A percentile compares a stretch with the other conserved stretches of the same genome.
These are phyloP conservation scores for Canna indica DNA, from an alignment of 176 grass and related monocot genomes.

Conservation along the genomic window DNA sequence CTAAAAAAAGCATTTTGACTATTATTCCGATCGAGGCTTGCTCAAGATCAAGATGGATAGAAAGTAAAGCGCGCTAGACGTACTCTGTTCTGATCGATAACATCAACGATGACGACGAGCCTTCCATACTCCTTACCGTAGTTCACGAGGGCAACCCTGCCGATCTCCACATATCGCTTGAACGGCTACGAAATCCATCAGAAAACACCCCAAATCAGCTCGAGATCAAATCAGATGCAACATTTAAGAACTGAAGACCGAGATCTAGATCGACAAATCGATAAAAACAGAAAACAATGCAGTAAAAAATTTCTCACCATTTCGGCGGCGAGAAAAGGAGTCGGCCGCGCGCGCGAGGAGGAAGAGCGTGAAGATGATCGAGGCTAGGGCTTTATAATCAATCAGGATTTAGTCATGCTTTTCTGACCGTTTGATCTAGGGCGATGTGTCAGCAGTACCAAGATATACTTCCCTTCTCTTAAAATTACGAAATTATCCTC, in stretches of 20 bases:
- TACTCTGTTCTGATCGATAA: slow-evolving; percentile 26
- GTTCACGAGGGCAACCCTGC: slow-evolving; percentile 19
- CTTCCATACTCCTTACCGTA: slow-evolving; percentile 21
- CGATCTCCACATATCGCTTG: slow-evolving; percentile 21
- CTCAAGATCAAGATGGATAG: background rate
- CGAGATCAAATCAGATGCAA: too few relatives aligned
- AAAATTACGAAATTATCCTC: too few relatives aligned
- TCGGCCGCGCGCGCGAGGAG: too few relatives aligned
- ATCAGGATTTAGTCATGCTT: too few relatives aligned
- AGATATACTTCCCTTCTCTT: too few relatives aligned
- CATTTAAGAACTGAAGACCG: background rate
- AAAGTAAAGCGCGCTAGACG: too few relatives aligned
- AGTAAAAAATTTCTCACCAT: background rate
- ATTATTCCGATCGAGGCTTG: too few relatives aligned
- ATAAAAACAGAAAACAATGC: background rate
- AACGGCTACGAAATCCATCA: slow-evolving; percentile 10
- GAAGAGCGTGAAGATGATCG: too few relatives aligned
- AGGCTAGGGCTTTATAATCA: too few relatives aligned
- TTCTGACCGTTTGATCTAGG: too few relatives aligned
- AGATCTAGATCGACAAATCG: background rate
- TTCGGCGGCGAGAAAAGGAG: background rate
- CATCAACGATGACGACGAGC: slow-evolving; percentile 21
- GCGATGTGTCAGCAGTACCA: too few relatives aligned
- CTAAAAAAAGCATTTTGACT: too few relatives aligned
- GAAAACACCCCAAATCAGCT: background rate